phyloP scores from a whole-genome alignment of 345 rosid genomes.

The Brassica rapa region DNA sequence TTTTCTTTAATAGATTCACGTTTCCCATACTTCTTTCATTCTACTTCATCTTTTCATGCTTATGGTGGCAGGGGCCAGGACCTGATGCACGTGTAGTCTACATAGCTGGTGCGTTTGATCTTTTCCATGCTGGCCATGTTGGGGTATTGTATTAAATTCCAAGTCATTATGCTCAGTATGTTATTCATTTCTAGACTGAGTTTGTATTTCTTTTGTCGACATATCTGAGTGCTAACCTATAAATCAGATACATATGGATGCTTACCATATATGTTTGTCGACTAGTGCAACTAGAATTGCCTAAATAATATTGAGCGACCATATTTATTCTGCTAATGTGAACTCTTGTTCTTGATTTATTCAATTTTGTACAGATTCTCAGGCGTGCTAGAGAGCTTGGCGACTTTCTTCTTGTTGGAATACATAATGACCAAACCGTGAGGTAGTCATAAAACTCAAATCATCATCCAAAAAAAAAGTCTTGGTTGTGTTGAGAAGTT shows the following conservation, averaged over 20 bases:
- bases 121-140: conserved; percentile 98
- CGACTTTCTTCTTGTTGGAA: too few relatives aligned
- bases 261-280: neutral
- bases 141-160: conserved; percentile 54
- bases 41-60: conserved; percentile 5
- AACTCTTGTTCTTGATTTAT: conserved; percentile 7
- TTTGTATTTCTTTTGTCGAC: neutral
- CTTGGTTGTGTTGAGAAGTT: too few relatives aligned
- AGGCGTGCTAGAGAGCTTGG: too few relatives aligned
- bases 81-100: conserved; percentile 83
- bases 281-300: neutral
- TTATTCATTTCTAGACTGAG: neutral
- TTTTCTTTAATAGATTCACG: conserved; percentile 10
- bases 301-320: neutral
- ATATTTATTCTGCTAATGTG: neutral
- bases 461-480: too few relatives aligned
- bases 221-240: neutral
- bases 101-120: conserved; percentile 97
- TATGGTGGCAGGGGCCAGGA: conserved; percentile 69
- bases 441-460: neutral
- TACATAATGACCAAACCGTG: too few relatives aligned
- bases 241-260: neutral
- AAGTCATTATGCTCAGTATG: conserved; percentile 7
- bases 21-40: neutral
- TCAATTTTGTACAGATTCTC: neutral